phyloP scores from a whole-genome alignment of 306 rosid species.

The Sicyos baderoa region DNA sequence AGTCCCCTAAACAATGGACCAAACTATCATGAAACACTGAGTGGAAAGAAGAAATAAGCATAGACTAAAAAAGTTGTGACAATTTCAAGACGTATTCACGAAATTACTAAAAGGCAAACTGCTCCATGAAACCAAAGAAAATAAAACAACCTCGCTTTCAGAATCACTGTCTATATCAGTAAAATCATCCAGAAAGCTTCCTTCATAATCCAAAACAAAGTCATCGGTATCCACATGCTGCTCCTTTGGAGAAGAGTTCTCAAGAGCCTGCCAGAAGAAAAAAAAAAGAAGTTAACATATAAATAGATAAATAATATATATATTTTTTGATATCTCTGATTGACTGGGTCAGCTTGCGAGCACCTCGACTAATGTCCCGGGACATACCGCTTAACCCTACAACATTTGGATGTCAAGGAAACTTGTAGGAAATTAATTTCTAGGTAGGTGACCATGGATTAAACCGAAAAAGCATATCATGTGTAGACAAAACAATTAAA shows the following conservation, averaged over 20 bases:
- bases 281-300: neutral
- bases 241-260: slow-evolving; percentile 43
- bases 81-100: neutral
- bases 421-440: too few species aligned
- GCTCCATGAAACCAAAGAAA: neutral
- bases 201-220: slow-evolving; percentile 45
- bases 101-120: neutral
- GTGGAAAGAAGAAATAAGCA: neutral
- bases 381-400: too few species aligned
- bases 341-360: too few species aligned
- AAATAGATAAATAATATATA: neutral
- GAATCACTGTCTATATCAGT: slow-evolving; percentile 49
- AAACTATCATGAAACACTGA: slow-evolving; percentile 17
- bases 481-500: neutral
- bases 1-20: slow-evolving; percentile 41
- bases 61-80: neutral
- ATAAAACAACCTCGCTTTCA: slow-evolving; percentile 47
- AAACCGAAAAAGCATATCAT: neutral
- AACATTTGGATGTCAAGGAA: too few species aligned
- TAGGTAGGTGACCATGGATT: too few species aligned
- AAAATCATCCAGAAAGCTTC: slow-evolving; percentile 46
- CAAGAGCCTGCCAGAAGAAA: slow-evolving; percentile 42
- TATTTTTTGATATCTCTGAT: too few species aligned
- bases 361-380: too few species aligned
- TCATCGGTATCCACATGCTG: slow-evolving; percentile 43